Percentiles rank a stretch among this genome's conserved stretches.
Conservation (phyloP, 441 rosid species). For the Jatropha multifida region DNA sequence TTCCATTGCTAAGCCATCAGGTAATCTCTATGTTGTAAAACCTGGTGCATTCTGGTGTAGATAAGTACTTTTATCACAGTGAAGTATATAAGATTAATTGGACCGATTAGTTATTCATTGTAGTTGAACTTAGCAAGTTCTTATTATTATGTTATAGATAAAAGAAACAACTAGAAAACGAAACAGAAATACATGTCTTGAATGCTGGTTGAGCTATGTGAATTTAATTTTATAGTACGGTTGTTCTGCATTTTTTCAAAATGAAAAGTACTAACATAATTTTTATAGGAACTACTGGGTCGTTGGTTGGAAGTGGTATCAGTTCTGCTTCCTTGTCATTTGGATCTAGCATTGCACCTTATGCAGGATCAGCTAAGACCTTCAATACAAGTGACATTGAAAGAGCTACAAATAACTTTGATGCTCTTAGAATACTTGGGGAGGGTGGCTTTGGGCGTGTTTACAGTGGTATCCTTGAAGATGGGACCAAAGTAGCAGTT, state of each 20-base stretch:
- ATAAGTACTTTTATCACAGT: background rate
- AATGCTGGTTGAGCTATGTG: background rate
- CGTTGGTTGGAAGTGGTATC: conserved; percentile 60
- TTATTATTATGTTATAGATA: background rate
- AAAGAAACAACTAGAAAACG: background rate
- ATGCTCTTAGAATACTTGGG: conserved; percentile 70
- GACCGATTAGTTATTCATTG: background rate
- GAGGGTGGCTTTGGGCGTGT: conserved; percentile 97
- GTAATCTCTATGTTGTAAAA: conserved; percentile 33
- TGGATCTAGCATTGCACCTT: conserved; percentile 81
- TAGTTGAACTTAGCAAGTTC: background rate
- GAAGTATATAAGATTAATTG: background rate
- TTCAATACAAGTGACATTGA: conserved; percentile 67
- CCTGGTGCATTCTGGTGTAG: background rate
- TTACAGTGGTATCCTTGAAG: conserved; percentile 78
- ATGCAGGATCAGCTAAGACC: conserved; percentile 85
- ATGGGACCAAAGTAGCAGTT: conserved; percentile 83
- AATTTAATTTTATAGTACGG: background rate
- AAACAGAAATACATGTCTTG: background rate
- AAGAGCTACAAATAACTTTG: conserved; percentile 77
- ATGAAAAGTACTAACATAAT: background rate
- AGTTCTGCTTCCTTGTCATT: conserved; percentile 80
- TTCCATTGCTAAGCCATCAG: conserved; percentile 70
- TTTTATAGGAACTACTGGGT: conserved; percentile 61
- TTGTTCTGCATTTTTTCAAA: conserved; percentile 7